Percentiles rank a stretch among this genome's conserved stretches.
Evolutionary conservation across 2,329 filamentous ascomycete species (phyloP).

Genomic region (Chaetomium globosum): DNA sequence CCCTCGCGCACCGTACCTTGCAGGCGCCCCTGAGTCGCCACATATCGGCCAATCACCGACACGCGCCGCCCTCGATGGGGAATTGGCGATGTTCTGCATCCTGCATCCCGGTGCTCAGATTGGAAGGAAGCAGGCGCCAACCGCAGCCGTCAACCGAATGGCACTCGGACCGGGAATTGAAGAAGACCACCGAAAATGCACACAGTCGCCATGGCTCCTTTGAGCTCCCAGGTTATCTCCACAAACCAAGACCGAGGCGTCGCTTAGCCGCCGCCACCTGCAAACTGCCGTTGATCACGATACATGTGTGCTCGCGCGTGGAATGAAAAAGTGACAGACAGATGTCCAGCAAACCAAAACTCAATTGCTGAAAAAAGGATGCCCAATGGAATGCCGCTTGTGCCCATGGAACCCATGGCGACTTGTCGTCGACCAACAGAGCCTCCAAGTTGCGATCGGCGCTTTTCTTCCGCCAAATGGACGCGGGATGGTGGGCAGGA

Average conservation of each 20-base stretch:
- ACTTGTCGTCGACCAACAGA: not conserved
- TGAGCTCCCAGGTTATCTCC: constrained; percentile 4
- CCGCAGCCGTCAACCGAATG: constrained; percentile 1
- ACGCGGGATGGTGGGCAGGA: not conserved
- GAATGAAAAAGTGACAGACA: not conserved
- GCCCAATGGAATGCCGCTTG: not conserved
- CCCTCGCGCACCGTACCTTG: constrained; percentile 13
- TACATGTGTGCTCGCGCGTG: not conserved
- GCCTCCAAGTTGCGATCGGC: constrained; percentile 16
- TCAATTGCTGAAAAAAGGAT: not conserved
- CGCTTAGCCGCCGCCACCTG: constrained; percentile 13
- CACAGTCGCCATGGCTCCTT: not conserved
- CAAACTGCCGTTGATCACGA: constrained; percentile 16
- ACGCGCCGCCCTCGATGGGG: not conserved
- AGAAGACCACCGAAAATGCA: not conserved
- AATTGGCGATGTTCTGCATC: constrained; percentile 17
- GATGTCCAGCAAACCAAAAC: not conserved
- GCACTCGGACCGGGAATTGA: not conserved
- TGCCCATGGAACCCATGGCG: not conserved
- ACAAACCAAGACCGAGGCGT: not conserved
- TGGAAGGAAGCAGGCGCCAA: constrained; percentile 15
- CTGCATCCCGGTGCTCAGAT: constrained; percentile 10
- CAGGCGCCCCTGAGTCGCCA: constrained; percentile 11
- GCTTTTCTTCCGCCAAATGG: not conserved
- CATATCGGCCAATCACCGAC: constrained; percentile 1